These are phyloP conservation scores for Sanghuangporus weigelae DNA, from an alignment of 1,284 basidiomycete genomes.

Conservation along the genomic window DNA sequence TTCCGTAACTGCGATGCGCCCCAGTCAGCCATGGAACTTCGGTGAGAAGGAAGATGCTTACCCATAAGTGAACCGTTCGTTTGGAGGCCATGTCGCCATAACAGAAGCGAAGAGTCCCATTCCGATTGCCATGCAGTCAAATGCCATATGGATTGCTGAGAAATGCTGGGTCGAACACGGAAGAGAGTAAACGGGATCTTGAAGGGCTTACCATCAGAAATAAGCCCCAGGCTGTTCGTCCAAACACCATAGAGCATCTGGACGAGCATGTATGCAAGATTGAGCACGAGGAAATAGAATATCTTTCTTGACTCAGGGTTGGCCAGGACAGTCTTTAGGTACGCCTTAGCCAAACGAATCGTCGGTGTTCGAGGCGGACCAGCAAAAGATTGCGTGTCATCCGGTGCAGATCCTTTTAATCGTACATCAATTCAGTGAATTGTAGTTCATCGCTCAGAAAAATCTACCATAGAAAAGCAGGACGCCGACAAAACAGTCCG, in stretches of 20 bases:
- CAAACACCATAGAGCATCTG: conserved; percentile 96
- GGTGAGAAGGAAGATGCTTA: conserved; percentile 30
- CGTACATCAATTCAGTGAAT: neutral
- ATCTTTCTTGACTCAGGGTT: conserved; percentile 93
- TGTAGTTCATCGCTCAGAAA: neutral
- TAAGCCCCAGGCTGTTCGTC: conserved; percentile 96
- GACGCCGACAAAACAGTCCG: conserved; percentile 44
- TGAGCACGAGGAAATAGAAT: conserved; percentile 94
- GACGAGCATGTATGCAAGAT: conserved; percentile 93
- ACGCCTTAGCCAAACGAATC: conserved; percentile 58
- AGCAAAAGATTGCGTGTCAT: conserved; percentile 36
- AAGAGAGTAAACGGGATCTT: neutral
- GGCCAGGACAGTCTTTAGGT: conserved; percentile 84
- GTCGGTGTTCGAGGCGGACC: conserved; percentile 48
- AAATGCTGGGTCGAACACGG: neutral
- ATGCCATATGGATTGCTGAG: conserved; percentile 98
- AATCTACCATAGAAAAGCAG: conserved; percentile 56
- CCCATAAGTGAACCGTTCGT: conserved; percentile 95
- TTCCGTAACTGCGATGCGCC: conserved; percentile 63
- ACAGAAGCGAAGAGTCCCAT: conserved; percentile 96
- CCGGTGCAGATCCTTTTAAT: conserved; percentile 51
- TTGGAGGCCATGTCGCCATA: conserved; percentile 96
- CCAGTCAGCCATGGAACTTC: neutral
- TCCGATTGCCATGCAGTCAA: conserved; percentile 96
- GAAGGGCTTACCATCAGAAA: conserved; percentile 80